Evolutionary conservation across 1,139 yeast genomes (phyloP), one percentile per base, ranked within the genome.

Genomic region (Nematodospora anomalae): DNA sequence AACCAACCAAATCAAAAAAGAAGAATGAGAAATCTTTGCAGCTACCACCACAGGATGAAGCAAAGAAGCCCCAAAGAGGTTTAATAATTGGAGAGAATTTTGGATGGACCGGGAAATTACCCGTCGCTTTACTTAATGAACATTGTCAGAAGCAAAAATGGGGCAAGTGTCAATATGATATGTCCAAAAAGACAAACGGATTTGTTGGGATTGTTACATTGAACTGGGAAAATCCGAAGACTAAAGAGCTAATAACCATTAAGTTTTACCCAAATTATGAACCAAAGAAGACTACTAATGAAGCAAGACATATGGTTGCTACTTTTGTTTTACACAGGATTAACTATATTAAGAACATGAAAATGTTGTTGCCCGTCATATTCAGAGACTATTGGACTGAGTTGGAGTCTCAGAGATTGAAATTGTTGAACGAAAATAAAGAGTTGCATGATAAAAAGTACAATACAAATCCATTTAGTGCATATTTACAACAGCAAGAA

Each of bases 31-130:
- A 32, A 11, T 20, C 32, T 3, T 6, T 29, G 18, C 23, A 33
- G 11, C 27, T 30, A 13, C 14, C 33, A 6, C 5, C 37, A 12
- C 30, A 30, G 6, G 52, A 43, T 10, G 62, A 49, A 8, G 35
- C 43, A 4, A 53, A 53, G 26, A 65, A 65, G 38, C 76, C 76
- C 2, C 65, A 52, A 30, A 50, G 76, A 44, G 76, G 76, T 8
- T 50, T 66, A 28, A 71, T 62, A 8, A 62, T 71, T 24, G 75
- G 74, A 10, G 76, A 70, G 28, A 71, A 71, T 47, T 71, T 71
- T 57, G 76, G 76, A 4, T 90, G 97, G 97, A 89, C 97, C 1
- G 98, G 98, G 1, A 92, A 92, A 51, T 66, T 92, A 9, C 97
- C 98, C 0, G 89, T 87, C 3, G 82, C 95, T 0, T 60, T 92